Evolutionary conservation across 129 eudicot species (phyloP).

Genomic region (Pseudognaphalium luteoalbum): DNA sequence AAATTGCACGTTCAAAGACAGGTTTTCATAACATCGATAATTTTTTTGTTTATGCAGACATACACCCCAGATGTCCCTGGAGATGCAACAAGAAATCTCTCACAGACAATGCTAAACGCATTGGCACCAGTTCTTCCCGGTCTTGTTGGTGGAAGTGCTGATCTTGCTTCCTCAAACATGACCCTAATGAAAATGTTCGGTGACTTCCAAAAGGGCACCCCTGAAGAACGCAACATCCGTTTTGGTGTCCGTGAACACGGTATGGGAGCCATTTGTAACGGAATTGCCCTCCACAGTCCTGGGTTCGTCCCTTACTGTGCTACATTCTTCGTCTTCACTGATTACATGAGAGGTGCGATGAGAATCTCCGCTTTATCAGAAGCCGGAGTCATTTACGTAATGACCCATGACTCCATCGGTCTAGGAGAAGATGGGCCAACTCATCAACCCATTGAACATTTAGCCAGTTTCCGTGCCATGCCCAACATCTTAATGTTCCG

Average conservation of each 20-base stretch:
- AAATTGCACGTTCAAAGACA: background rate
- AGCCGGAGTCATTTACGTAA: constrained; percentile 88
- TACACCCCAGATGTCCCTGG: constrained; percentile 91
- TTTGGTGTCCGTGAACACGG: constrained; percentile 96
- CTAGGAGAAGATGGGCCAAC: constrained; percentile 97
- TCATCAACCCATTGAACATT: constrained; percentile 93
- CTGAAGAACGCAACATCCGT: constrained; percentile 87
- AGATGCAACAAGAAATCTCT: constrained; percentile 88
- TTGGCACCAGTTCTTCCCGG: constrained; percentile 87
- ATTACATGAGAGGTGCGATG: constrained; percentile 95
- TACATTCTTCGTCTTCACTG: constrained; percentile 95
- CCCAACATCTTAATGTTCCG: constrained; percentile 94
- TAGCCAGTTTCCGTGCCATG: constrained; percentile 98
- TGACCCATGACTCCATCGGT: constrained; percentile 98
- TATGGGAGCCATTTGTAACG: constrained; percentile 95
- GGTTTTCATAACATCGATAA: background rate
- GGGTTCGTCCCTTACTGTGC: constrained; percentile 94
- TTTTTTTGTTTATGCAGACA: constrained; percentile 43
- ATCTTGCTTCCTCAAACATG: constrained; percentile 98
- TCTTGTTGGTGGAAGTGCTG: constrained; percentile 95
- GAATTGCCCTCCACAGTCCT: constrained; percentile 90
- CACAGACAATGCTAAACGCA: constrained; percentile 76
- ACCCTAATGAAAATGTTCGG: constrained; percentile 90
- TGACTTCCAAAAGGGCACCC: constrained; percentile 87
- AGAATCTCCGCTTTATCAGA: constrained; percentile 83